Conservation (phyloP, 1,284 basidiomycete species). For the Phylloporus sp. region DNA sequence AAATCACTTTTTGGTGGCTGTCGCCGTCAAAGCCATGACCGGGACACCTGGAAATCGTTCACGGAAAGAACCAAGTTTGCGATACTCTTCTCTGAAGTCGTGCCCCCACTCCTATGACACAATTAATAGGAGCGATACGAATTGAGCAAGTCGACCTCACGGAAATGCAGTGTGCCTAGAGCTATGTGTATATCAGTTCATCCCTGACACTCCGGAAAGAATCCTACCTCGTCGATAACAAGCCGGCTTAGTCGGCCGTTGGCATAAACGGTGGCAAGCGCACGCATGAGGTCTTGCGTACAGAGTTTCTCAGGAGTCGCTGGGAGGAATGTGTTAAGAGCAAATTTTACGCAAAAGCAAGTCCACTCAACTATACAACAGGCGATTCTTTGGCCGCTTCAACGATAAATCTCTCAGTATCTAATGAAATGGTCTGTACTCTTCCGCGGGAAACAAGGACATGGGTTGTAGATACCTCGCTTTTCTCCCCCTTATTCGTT, state of each 20-base stretch:
- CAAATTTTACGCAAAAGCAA: not conserved
- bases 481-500: conserved; percentile 54
- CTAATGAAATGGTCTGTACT: conserved; percentile 39
- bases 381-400: conserved; percentile 59
- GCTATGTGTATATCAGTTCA: conserved; percentile 6
- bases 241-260: conserved; percentile 67
- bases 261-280: conserved; percentile 56
- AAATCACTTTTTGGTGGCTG: conserved; percentile 64
- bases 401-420: conserved; percentile 66
- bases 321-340: conserved; percentile 28
- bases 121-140: not conserved
- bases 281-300: conserved; percentile 53
- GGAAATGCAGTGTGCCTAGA: conserved; percentile 85
- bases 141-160: conserved; percentile 40
- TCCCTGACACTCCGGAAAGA: not conserved
- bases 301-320: conserved; percentile 80
- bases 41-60: conserved; percentile 71
- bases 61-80: conserved; percentile 73
- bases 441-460: not conserved
- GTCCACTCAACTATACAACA: conserved; percentile 73
- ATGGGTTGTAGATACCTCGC: conserved; percentile 56
- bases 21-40: conserved; percentile 85
- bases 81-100: conserved; percentile 77
- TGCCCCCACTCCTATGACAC: conserved; percentile 81
- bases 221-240: conserved; percentile 78